phyloP scores from a whole-genome alignment of 148 eudicot genomes.

The Gaultheria prostrata region DNA sequence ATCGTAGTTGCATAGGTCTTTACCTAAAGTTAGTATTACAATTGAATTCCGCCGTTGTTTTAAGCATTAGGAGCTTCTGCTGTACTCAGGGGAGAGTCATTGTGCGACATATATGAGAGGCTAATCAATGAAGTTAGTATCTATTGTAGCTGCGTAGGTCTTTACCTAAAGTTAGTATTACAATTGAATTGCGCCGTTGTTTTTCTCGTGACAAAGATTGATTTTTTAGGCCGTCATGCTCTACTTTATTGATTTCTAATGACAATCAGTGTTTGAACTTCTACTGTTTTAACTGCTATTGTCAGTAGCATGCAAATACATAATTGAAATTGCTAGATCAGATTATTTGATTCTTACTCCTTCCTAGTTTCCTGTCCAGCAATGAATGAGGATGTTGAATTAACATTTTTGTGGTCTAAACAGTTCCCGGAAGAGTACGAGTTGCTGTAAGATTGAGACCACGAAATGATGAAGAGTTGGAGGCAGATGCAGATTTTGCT shows the following conservation, averaged over 20 bases:
- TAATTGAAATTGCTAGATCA: background rate
- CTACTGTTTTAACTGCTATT: background rate
- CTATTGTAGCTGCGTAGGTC: background rate
- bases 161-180: background rate
- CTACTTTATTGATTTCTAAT: constrained; percentile 1
- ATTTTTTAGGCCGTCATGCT: background rate
- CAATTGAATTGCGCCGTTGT: background rate
- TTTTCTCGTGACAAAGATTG: background rate
- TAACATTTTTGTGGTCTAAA: constrained; percentile 8
- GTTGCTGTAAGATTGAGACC: constrained; percentile 97
- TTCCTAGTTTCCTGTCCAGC: background rate
- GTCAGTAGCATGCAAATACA: background rate
- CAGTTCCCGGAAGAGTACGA: constrained; percentile 83
- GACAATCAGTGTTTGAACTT: background rate
- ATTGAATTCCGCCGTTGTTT: background rate
- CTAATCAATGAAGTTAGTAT: background rate
- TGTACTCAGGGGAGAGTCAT: too few species aligned
- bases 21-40: background rate
- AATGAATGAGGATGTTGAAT: background rate
- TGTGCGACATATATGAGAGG: background rate
- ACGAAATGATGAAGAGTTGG: constrained; percentile 83
- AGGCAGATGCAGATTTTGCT: constrained; percentile 95
- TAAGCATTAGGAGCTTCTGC: too few species aligned
- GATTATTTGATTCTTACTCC: background rate
- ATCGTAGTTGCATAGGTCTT: background rate